Evolutionary conservation across 2,329 filamentous ascomycete species (phyloP).

Genomic region (Pyricularia pennisetigena): DNA sequence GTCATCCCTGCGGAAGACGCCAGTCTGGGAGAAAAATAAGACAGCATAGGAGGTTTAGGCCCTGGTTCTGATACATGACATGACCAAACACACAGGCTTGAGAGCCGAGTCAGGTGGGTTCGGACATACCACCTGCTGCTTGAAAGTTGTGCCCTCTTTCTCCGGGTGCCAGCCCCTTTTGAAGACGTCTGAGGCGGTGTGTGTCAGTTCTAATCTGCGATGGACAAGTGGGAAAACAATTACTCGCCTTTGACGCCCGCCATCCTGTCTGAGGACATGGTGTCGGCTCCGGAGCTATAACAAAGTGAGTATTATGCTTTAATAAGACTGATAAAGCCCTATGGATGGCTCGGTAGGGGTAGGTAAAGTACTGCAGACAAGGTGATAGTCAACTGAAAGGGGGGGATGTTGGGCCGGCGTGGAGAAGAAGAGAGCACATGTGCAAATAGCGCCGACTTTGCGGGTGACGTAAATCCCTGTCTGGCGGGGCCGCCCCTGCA

Average conservation of each 20-base stretch:
- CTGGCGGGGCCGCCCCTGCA: neutral
- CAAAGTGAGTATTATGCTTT: neutral
- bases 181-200: conserved; percentile 21
- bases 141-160: conserved; percentile 28
- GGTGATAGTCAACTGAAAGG: neutral
- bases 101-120: neutral
- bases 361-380: neutral
- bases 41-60: neutral
- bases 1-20: conserved; percentile 31
- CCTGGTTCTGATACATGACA: neutral
- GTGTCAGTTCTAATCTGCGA: neutral
- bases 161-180: conserved; percentile 45
- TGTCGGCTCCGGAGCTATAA: neutral
- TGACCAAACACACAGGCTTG: neutral
- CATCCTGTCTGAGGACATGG: neutral
- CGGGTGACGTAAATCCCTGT: neutral
- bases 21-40: conserved; percentile 24
- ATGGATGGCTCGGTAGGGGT: neutral
- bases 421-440: neutral
- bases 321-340: neutral
- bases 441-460: neutral
- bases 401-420: neutral
- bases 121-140: conserved; percentile 33
- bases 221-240: neutral
- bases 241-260: neutral